A percentile compares a stretch with the other conserved stretches of the same genome.
Conservation (phyloP, 202 grass and related monocot genomes). For the Panicum hallii region DNA sequence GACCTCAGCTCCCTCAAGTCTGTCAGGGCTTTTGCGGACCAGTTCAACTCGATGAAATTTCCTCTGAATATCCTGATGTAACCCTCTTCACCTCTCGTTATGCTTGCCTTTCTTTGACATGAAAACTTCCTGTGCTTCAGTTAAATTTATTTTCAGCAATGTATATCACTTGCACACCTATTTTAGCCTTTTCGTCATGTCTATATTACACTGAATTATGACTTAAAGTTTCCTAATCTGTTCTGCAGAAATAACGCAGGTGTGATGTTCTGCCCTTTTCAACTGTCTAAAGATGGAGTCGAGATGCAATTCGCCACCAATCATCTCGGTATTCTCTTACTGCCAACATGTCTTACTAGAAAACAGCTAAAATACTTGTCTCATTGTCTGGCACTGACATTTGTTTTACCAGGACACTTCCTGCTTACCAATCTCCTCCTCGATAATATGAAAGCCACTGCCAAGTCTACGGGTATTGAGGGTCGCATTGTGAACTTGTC, state of each 20-base stretch:
- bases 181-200: background rate
- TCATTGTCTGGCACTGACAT: slow-evolving; percentile 23
- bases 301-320: slow-evolving; percentile 97
- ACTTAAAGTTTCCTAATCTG: slow-evolving; percentile 26
- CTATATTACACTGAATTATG: slow-evolving; percentile 29
- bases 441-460: slow-evolving; percentile 89
- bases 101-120: slow-evolving; percentile 15
- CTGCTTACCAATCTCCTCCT: slow-evolving; percentile 93
- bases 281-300: slow-evolving; percentile 88
- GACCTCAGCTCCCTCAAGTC: slow-evolving; percentile 93
- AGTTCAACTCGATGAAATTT: slow-evolving; percentile 83
- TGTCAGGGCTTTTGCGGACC: slow-evolving; percentile 65
- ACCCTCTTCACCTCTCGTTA: slow-evolving; percentile 26
- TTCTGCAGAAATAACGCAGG: slow-evolving; percentile 94
- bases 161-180: slow-evolving; percentile 1
- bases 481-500: slow-evolving; percentile 95
- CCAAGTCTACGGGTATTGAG: slow-evolving; percentile 67
- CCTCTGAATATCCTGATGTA: slow-evolving; percentile 98
- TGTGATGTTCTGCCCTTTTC: slow-evolving; percentile 96
- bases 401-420: slow-evolving; percentile 77
- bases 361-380: background rate
- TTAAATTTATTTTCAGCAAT: slow-evolving; percentile 1
- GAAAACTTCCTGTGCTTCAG: background rate
- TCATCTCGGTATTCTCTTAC: slow-evolving; percentile 76
- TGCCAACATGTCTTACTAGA: slow-evolving; percentile 28